Percentiles rank a stretch among this genome's conserved stretches.
Conservation (phyloP, 768 basidiomycete species). For the Tricholomella constricta region DNA sequence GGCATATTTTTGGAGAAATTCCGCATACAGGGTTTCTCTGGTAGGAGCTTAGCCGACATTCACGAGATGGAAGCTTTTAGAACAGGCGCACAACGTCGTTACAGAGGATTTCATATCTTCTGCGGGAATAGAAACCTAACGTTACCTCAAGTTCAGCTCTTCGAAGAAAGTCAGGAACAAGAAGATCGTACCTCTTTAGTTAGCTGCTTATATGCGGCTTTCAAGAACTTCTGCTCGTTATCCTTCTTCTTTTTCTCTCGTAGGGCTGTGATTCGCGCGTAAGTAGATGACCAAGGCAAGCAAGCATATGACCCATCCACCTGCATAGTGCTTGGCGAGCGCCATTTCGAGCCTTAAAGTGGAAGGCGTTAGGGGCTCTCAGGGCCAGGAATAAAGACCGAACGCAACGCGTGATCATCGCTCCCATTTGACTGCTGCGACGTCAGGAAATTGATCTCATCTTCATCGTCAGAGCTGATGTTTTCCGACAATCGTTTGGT, state of each 20-base stretch:
- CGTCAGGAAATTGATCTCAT: conserved; percentile 13
- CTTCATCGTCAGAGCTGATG: conserved; percentile 10
- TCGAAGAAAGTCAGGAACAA: not conserved
- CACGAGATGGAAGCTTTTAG: not conserved
- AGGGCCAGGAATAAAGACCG: not conserved
- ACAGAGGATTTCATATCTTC: conserved; percentile 16
- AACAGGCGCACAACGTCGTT: conserved; percentile 14
- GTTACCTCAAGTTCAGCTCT: not conserved
- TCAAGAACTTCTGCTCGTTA: conserved; percentile 20
- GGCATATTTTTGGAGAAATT: conserved; percentile 25
- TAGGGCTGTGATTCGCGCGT: conserved; percentile 7
- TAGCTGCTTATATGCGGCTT: conserved; percentile 21
- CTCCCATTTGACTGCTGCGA: conserved; percentile 22
- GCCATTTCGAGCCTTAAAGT: conserved; percentile 16
- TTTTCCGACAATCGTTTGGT: conserved; percentile 4
- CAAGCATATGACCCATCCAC: conserved; percentile 1
- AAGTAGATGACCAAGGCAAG: not conserved
- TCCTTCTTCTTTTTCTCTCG: conserved; percentile 22
- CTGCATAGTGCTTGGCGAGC: conserved; percentile 18
- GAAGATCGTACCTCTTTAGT: conserved; percentile 16
- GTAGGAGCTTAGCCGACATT: not conserved
- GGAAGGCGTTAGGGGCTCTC: not conserved
- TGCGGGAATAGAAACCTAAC: conserved; percentile 14
- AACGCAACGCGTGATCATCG: conserved; percentile 21
- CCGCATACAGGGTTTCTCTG: conserved; percentile 21